Evolutionary conservation across 441 rosid genomes (phyloP).

Genomic region (Adansonia gregorii): DNA sequence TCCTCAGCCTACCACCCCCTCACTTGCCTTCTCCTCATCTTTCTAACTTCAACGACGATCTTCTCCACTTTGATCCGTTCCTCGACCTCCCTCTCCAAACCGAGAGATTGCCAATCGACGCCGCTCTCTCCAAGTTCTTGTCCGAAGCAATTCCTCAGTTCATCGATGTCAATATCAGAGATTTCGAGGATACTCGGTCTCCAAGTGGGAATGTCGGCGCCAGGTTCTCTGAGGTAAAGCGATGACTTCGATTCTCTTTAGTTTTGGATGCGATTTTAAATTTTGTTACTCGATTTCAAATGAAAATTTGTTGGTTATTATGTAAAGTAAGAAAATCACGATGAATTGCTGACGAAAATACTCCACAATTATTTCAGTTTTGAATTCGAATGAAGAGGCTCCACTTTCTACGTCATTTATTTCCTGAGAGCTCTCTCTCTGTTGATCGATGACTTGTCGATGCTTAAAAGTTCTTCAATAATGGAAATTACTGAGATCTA

Average conservation of each 20-base stretch:
- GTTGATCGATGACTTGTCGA: conserved; percentile 7
- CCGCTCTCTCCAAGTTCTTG: conserved; percentile 64
- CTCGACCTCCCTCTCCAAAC: conserved; percentile 39
- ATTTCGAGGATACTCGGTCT: conserved; percentile 32
- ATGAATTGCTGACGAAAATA: not conserved
- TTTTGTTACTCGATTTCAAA: conserved; percentile 5
- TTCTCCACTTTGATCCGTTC: conserved; percentile 39
- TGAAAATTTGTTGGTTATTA: not conserved
- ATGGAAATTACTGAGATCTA: not conserved
- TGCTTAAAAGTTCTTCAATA: conserved; percentile 6
- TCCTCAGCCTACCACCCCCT: conserved; percentile 70
- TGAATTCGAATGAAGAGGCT: not conserved
- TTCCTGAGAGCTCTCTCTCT: conserved; percentile 4
- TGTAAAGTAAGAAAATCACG: not conserved
- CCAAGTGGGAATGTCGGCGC: conserved; percentile 26
- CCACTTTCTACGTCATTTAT: not conserved
- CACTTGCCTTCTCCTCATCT: conserved; percentile 35
- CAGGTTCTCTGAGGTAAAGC: conserved; percentile 31
- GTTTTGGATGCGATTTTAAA: not conserved
- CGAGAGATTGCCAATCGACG: conserved; percentile 47
- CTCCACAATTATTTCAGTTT: not conserved
- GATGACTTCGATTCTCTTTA: conserved; percentile 18
- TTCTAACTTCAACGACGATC: conserved; percentile 33
- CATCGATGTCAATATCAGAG: conserved; percentile 39
- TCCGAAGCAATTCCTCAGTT: conserved; percentile 55